These are phyloP conservation scores for Colletotrichum higginsianum DNA, from an alignment of 2,329 filamentous ascomycete genomes.

Conservation along the genomic window DNA sequence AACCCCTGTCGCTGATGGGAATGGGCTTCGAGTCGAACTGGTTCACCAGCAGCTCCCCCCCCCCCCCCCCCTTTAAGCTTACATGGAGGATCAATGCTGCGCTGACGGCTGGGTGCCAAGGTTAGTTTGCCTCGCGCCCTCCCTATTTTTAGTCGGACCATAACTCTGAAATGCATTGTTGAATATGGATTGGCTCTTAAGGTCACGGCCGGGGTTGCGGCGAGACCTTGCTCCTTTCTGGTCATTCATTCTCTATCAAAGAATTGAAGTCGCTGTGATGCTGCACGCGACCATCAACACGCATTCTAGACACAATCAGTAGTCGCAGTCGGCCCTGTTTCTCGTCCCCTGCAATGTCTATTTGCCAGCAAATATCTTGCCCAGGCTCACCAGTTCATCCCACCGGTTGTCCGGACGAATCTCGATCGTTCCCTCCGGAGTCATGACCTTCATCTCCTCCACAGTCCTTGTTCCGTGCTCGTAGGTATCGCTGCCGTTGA, in stretches of 20 bases:
- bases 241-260: too few species aligned
- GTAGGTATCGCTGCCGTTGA: constrained; percentile 50
- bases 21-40: background rate
- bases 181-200: background rate
- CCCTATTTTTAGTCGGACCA: background rate
- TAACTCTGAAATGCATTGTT: background rate
- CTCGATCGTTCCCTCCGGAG: constrained; percentile 51
- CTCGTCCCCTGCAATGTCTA: background rate
- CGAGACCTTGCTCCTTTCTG: too few species aligned
- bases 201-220: background rate
- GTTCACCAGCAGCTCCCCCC: background rate
- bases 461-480: constrained; percentile 52
- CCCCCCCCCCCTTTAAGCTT: background rate
- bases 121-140: too few species aligned
- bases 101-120: too few species aligned
- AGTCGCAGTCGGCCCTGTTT: too few species aligned
- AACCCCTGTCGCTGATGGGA: background rate
- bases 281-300: too few species aligned
- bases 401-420: constrained; percentile 54
- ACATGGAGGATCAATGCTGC: background rate
- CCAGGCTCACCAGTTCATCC: constrained; percentile 49
- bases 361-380: constrained; percentile 48
- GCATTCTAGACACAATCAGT: too few species aligned
- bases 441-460: constrained; percentile 55
- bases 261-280: too few species aligned